Evolutionary conservation across 2,329 filamentous ascomycete genomes (phyloP), one percentile per base, ranked within the genome.

Genomic region (Xylaria sp.): DNA sequence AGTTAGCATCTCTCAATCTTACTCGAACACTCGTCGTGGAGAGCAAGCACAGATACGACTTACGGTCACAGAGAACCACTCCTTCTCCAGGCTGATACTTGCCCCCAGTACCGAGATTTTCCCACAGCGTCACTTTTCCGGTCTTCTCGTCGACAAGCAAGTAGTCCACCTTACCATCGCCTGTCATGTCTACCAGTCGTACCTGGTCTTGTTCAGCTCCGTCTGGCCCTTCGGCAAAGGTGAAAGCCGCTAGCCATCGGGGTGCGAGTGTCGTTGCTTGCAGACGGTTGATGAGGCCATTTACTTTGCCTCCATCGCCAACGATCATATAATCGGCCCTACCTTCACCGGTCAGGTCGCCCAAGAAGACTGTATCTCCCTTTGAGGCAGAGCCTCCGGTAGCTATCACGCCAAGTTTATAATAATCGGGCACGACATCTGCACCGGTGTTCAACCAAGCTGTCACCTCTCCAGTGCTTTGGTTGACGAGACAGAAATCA

Each of bases 321-420:
- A 60, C 57, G 5, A 50, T 31, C 57, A 60, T 60, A 51, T 60
- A 60, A 60, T 60, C 57, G 10, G 57, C 57, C 10, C 57, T 29
- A 5, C 57, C 57, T 42, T 60, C 57, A 13, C 57, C 57, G 2
- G 57, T 60, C 5, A 60, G n/a, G 17, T 60, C 57, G 7, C 57
- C 57, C 1, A 60, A 13, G 17, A 31, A 20, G 17, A 60, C 17
- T 20, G 45, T 60, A 13, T 60, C 22, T 50, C 22, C 33, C 2
- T 50, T 20, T 1, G 33, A 42, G 5, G n/a, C 22, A 13, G 31
- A 29, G 22, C 20, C 31, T 1, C 57, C 57, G 9, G 31, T 50
- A 3, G 57, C 57, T 9, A 60, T 60, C 2, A 39, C 13, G 27
- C 57, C 57, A 6, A 60, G 44, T 10, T 39, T 20, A 15, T 27